phyloP scores from a whole-genome alignment of 306 rosid species.

The Lathyrus tuberosus region DNA sequence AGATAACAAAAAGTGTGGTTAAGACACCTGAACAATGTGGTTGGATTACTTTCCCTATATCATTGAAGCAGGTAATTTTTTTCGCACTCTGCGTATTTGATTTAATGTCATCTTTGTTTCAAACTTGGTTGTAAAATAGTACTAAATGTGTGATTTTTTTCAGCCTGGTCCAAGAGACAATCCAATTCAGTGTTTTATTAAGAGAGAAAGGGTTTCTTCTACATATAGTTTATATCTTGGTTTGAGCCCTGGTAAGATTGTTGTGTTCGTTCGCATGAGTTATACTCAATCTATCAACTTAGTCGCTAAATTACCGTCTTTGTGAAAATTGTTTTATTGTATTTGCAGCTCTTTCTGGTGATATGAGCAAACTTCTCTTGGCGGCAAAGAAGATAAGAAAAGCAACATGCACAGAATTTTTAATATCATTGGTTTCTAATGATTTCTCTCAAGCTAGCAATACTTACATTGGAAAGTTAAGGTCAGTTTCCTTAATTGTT shows the following conservation, averaged over 20 bases:
- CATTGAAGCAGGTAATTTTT: conserved; percentile 76
- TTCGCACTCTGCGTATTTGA: not conserved
- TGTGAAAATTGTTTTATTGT: conserved; percentile 7
- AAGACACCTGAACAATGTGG: conserved; percentile 88
- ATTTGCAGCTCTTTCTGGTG: conserved; percentile 75
- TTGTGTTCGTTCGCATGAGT: conserved; percentile 26
- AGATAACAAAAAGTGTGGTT: conserved; percentile 69
- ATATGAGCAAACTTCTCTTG: conserved; percentile 73
- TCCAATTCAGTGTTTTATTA: conserved; percentile 86
- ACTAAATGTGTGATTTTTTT: conserved; percentile 33
- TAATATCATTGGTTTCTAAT: conserved; percentile 67
- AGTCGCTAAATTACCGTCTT: not conserved
- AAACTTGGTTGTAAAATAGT: conserved; percentile 7
- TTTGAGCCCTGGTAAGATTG: conserved; percentile 77
- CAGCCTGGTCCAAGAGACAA: conserved; percentile 89
- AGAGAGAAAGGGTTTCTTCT: conserved; percentile 80
- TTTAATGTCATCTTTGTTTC: conserved; percentile 3
- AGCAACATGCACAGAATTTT: conserved; percentile 74
- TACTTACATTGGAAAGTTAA: conserved; percentile 74
- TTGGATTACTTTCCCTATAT: conserved; percentile 80
- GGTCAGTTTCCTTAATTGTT: conserved; percentile 45
- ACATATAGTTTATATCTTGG: conserved; percentile 85
- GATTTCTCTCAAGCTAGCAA: conserved; percentile 73
- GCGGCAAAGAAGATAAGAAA: conserved; percentile 82
- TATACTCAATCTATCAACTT: not conserved